Evolutionary conservation across 2,329 filamentous ascomycete species (phyloP), one percentile per base, ranked within the genome.

Genomic region (Fusarium sp.): DNA sequence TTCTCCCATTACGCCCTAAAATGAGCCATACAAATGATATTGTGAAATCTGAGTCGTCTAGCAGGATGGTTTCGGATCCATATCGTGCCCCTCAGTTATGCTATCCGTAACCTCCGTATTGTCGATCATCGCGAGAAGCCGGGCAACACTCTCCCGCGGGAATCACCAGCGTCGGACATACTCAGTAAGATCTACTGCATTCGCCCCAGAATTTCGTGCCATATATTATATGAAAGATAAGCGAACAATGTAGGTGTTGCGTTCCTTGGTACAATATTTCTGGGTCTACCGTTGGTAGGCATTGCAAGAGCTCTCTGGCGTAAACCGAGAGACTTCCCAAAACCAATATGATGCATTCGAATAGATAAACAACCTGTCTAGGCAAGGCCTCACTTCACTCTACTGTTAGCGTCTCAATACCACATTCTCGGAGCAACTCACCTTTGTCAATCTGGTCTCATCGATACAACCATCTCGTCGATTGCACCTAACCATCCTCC

Each of bases 401-500:
- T 1, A n/a, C 13, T 27, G 10, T 58, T 19, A 43, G 23, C 35
- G 23, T 9, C 8, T 19, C 2, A 9, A 30, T 14, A 4, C 15
- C n/a, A 5, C 19, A 20, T 10, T 27, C 27, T 25, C 20, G 13
- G 8, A 5, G 20, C 10, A 14, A 39, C 50, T 62, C 30, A 58
- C 46, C 6, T 30, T 15, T 27, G 11, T 32, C 37, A 40, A 39
- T 35, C 9, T 35, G 6, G 11, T 25, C 1, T 9, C 25, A 27
- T 23, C n/a, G 22, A 14, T 7, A 22, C 17, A 4, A 1, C 6
- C 19, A 40, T 56, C 6, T 2, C 17, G 15, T 54, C 19, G 44
- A 4, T 14, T 3, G 14, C 4, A 7, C 23, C 30, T 30, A 14
- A 15, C 20, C 1, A 0, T 4, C 23, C 6, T 8, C 8, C 9